These are phyloP conservation scores for Fusarium stilboides DNA, from an alignment of 2,329 filamentous ascomycete species.

Conservation along the genomic window DNA sequence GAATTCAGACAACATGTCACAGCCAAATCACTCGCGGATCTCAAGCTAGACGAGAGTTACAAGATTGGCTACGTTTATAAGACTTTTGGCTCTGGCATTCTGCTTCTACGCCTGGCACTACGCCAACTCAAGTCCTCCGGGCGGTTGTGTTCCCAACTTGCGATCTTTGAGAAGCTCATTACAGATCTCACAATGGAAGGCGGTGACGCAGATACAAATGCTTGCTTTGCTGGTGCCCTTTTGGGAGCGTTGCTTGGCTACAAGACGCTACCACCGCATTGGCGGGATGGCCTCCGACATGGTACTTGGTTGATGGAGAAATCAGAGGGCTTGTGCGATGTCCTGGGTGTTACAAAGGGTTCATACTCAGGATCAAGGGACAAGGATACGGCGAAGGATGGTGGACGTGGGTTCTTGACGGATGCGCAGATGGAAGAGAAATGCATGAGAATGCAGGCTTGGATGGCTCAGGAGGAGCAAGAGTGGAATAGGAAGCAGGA, in stretches of 20 bases:
- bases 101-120: slow-evolving; percentile 62
- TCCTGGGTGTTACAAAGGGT: slow-evolving; percentile 56
- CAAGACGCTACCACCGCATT: slow-evolving; percentile 62
- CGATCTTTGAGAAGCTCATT: slow-evolving; percentile 63
- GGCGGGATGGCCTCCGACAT: slow-evolving; percentile 63
- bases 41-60: slow-evolving; percentile 61
- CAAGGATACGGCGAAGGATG: slow-evolving; percentile 59
- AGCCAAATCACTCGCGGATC: slow-evolving; percentile 55
- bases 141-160: slow-evolving; percentile 38
- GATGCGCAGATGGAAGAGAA: slow-evolving; percentile 57
- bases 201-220: slow-evolving; percentile 70
- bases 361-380: slow-evolving; percentile 56
- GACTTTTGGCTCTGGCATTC: slow-evolving; percentile 64
- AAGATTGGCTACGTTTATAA: slow-evolving; percentile 70
- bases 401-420: slow-evolving; percentile 57
- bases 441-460: slow-evolving; percentile 53
- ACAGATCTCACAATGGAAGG: slow-evolving; percentile 66
- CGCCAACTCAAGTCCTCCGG: slow-evolving; percentile 47
- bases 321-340: slow-evolving; percentile 57
- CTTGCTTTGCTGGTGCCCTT: slow-evolving; percentile 66
- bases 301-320: slow-evolving; percentile 63
- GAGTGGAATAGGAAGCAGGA: slow-evolving; percentile 49
- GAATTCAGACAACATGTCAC: slow-evolving; percentile 61
- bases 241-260: slow-evolving; percentile 65
- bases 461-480: slow-evolving; percentile 51